A percentile compares a stretch with the other conserved stretches of the same genome.
phyloP scores from a whole-genome alignment of 2,329 filamentous ascomycete species.

The Verticillium nubilum region DNA sequence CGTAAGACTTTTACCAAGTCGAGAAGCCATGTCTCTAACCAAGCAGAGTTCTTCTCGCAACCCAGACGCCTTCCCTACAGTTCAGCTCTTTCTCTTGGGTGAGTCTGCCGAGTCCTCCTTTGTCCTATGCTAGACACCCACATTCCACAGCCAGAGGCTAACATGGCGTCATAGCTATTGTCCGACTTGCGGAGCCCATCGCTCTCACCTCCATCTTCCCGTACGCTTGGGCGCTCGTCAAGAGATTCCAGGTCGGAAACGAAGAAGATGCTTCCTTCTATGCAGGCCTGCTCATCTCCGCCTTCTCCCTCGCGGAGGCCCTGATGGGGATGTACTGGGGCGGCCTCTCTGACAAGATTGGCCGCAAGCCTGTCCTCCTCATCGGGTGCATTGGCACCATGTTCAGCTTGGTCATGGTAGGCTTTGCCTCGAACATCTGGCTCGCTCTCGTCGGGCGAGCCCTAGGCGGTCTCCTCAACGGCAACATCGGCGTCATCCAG shows the following conservation, averaged over 20 bases:
- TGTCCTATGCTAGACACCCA: conserved; percentile 3
- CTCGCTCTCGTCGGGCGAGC: conserved; percentile 71
- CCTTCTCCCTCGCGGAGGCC: conserved; percentile 78
- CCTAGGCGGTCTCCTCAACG: conserved; percentile 78
- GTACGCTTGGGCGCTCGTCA: conserved; percentile 81
- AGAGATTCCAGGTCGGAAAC: conserved; percentile 66
- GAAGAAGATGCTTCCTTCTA: conserved; percentile 79
- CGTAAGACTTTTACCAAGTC: conserved; percentile 37
- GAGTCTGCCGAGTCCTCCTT: conserved; percentile 24
- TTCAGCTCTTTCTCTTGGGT: conserved; percentile 84
- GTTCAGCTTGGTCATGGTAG: conserved; percentile 76
- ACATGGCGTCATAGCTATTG: conserved; percentile 61
- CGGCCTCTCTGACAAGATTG: conserved; percentile 71
- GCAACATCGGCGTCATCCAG: conserved; percentile 86
- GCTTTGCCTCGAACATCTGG: conserved; percentile 79
- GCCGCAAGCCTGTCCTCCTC: conserved; percentile 79
- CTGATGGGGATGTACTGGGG: conserved; percentile 88
- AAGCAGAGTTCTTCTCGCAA: conserved; percentile 48
- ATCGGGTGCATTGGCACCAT: conserved; percentile 78
- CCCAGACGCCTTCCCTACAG: conserved; percentile 70
- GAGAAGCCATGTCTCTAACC: conserved; percentile 46
- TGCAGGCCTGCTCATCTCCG: conserved; percentile 80
- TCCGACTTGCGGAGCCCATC: conserved; percentile 87
- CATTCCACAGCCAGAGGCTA: conserved; percentile 6
- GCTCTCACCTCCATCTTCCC: conserved; percentile 91